Base-by-base conservation (phyloP, 768 basidiomycete genomes). In the Tulasnella calospora region DNA sequence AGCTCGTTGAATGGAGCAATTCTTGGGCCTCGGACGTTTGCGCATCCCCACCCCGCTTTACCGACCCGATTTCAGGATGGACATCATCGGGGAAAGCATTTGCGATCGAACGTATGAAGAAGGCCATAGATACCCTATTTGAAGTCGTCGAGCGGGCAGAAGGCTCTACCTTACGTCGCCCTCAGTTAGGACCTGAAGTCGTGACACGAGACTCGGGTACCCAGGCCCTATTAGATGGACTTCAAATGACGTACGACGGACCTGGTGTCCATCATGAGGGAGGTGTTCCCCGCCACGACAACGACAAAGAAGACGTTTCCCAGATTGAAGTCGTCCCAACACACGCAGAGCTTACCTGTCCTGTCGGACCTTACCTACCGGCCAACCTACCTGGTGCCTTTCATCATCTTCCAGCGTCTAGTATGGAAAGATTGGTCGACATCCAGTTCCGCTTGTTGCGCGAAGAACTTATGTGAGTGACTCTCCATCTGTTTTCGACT, bases 371-470 rank as follows among this genome's bases (percentile, higher is more conserved):
- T 0, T 93, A 88, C 81, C 83, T 94, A 0, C 93, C 93, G 0
- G 89, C 87, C 0, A 90, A 88, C 80, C 82, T 91, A 1, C 87
- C 85, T 27, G 86, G 84, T 2, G 92, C 91, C 0, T 92, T 91
- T 0, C 92, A 92, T 81, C 91, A 88, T 77, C 86, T 87, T 17
- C 88, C 88, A 0, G 79, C 83, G 3, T 86, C 87, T 19, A 89
- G 89, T 30, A 92, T 94, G 88, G 87, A 91, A 77, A 85, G 90
- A 10, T 84, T 91, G 30, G 84, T 93, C 17, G 93, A 94, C 78
- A 88, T 91, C 4, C 92, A 94, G 80, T 94, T 92, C 83, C 89
- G 93, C 46, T 86, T 94, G 0, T 84, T 94, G 47, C 86, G 93
- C 51, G 93, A 93, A 80, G 93, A 94, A 77, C 84, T 92, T 21